Evolutionary conservation across 768 basidiomycete genomes (phyloP), one percentile per base, ranked within the genome.

Genomic region (Leucogyrophana mollusca): DNA sequence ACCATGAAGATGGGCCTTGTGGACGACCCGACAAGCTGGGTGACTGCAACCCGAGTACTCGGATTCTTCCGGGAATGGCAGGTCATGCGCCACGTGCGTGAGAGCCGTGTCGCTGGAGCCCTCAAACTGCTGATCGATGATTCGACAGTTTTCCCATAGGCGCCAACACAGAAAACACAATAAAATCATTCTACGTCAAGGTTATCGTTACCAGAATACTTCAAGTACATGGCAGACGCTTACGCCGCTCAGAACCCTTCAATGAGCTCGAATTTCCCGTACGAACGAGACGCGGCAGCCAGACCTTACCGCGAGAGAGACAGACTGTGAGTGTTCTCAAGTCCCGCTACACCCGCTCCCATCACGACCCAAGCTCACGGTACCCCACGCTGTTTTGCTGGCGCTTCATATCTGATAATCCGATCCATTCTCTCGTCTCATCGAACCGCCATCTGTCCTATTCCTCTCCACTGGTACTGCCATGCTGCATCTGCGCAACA

Each of bases 251-350:
- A 40, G 44, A 38, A 45, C 35, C 22, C 39, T 11, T 2, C 35
- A 3, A 42, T 38, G 1, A 40, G 40, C 23, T 9, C 37, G 24
- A 23, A 34, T 11, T 40, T 42, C 16, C n/a, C 44, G 17, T 45
- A 45, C 23, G 16, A 18, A 4, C 24, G 24, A 8, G 16, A 23
- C 41, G 59, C 64, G 33, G 61, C 61, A 13, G 61, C 66, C 34
- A 55, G 64, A 9, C 36, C 57, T 0, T 47, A 57, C 3, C 33
- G 59, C 36, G 69, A 71, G 49, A 59, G 69, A 47, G 68, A 71
- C 50, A 67, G 67, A 48, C 57, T 71, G 69, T 71, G 55, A 62
- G 64, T 62, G 21, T 44, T 44, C 47, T 35, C 53, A 46, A 49
- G 47, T 51, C 42, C 45, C 54, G 44, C 43, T 22, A 56, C 56